Conservation (phyloP, 139 green algal genomes). For the Chlorella sp. region DNA sequence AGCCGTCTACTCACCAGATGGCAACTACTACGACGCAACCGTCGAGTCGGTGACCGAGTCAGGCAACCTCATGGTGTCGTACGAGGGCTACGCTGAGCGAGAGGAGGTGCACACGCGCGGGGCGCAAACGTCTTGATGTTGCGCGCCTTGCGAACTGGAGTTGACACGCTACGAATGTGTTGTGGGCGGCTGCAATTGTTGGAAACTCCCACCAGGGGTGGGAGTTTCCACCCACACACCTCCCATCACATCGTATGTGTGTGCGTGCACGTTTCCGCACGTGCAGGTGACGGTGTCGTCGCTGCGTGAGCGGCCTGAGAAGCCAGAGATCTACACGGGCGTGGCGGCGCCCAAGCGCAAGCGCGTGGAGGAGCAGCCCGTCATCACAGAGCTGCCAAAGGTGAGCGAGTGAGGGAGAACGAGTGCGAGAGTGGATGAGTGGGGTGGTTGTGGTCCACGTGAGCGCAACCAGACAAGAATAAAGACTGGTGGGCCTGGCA, state of each 20-base stretch:
- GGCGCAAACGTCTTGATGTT: too few relatives aligned
- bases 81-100: constrained; percentile 59
- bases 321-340: constrained; percentile 50
- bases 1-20: constrained; percentile 53
- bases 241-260: too few relatives aligned
- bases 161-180: too few relatives aligned
- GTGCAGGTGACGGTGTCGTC: constrained; percentile 34
- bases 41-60: constrained; percentile 36
- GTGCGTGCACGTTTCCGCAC: too few relatives aligned
- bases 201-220: too few relatives aligned
- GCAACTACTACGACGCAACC: constrained; percentile 42
- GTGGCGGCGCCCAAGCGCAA: constrained; percentile 73
- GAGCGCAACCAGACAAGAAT: too few relatives aligned
- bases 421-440: too few relatives aligned
- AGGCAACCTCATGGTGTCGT: constrained; percentile 69
- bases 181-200: too few relatives aligned
- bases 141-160: too few relatives aligned
- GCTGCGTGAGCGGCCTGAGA: constrained; percentile 41
- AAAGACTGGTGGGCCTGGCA: too few relatives aligned
- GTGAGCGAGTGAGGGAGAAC: too few relatives aligned
- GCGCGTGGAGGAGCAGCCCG: constrained; percentile 55
- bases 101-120: constrained; percentile 73
- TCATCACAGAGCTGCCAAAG: constrained; percentile 54
- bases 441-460: background rate
- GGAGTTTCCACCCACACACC: too few relatives aligned